Evolutionary conservation across 129 eudicot species (phyloP).

Genomic region (Lonicera japonica): DNA sequence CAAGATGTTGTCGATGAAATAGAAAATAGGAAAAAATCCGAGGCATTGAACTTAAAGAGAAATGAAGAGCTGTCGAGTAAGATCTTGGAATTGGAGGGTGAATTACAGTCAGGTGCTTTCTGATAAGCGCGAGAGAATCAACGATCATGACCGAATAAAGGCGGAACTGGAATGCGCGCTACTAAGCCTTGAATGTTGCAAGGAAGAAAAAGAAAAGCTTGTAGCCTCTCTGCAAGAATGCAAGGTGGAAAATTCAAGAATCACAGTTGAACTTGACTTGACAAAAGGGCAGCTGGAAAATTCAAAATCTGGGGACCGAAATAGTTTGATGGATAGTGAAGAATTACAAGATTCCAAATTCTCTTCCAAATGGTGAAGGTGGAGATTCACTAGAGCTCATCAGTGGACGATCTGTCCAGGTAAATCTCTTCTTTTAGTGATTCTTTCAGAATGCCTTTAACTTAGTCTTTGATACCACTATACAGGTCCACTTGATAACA

Average conservation of each 20-base stretch:
- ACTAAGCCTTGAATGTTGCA: slow-evolving; percentile 90
- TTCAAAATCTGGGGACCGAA: slow-evolving; percentile 10
- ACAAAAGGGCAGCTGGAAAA: slow-evolving; percentile 31
- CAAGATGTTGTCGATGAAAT: slow-evolving; percentile 83
- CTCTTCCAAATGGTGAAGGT: slow-evolving; percentile 8
- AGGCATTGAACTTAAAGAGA: slow-evolving; percentile 51
- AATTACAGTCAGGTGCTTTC: slow-evolving; percentile 40
- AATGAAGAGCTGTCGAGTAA: slow-evolving; percentile 59
- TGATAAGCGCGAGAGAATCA: slow-evolving; percentile 51
- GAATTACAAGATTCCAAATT: slow-evolving; percentile 5
- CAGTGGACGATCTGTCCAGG: slow-evolving; percentile 32
- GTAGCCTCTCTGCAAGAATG: slow-evolving; percentile 48
- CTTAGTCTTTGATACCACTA: slow-evolving; percentile 3
- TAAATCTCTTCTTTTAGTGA: slow-evolving; percentile 2
- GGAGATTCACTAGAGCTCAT: slow-evolving; percentile 3
- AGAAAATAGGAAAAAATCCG: slow-evolving; percentile 64
- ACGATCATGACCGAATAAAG: slow-evolving; percentile 55
- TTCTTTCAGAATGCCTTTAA: too few species aligned
- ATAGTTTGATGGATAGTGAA: slow-evolving; percentile 2
- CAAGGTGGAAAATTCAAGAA: slow-evolving; percentile 39
- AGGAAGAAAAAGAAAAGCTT: slow-evolving; percentile 86
- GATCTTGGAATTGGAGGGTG: slow-evolving; percentile 56
- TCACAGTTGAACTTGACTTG: slow-evolving; percentile 37
- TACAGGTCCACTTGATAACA: too few species aligned
- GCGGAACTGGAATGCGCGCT: slow-evolving; percentile 82